Evolutionary conservation across 768 basidiomycete genomes (phyloP).

Genomic region (Mycena vitilis): DNA sequence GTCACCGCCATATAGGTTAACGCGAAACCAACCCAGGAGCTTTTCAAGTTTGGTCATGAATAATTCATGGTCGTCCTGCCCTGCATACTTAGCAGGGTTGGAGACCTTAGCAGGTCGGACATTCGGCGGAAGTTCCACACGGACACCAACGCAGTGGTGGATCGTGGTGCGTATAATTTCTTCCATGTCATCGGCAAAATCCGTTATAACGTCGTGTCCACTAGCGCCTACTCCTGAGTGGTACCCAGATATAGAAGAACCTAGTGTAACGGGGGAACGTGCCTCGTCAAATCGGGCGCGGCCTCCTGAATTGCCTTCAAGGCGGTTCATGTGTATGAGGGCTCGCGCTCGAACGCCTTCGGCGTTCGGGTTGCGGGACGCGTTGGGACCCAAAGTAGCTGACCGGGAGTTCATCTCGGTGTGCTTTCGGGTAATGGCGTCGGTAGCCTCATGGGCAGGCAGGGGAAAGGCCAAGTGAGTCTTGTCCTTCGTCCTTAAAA

Average conservation of each 20-base stretch:
- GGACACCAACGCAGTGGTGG: neutral
- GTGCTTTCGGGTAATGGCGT: neutral
- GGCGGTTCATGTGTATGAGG: no score
- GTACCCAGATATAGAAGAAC: neutral
- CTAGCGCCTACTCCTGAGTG: neutral
- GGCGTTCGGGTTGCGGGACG: neutral
- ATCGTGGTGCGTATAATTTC: neutral
- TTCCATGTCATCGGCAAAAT: neutral
- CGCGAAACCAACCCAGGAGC: neutral
- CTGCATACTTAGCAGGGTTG: neutral
- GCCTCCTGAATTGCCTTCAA: neutral
- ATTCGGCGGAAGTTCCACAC: neutral
- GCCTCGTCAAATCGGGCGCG: neutral
- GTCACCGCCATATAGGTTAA: neutral
- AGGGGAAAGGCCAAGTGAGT: neutral
- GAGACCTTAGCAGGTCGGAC: neutral
- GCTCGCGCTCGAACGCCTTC: no score
- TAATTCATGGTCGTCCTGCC: constrained; percentile 2
- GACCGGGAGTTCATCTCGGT: neutral
- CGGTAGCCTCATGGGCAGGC: neutral
- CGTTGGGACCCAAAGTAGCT: neutral
- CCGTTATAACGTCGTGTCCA: neutral
- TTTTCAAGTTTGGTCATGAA: neutral
- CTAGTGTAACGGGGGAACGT: neutral
- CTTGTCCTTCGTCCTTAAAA: neutral